Percentiles rank a stretch among this genome's conserved stretches.
Evolutionary conservation across 164 flowering plant genomes (phyloP).

Genomic region (Chloranthus sessilifolius): DNA sequence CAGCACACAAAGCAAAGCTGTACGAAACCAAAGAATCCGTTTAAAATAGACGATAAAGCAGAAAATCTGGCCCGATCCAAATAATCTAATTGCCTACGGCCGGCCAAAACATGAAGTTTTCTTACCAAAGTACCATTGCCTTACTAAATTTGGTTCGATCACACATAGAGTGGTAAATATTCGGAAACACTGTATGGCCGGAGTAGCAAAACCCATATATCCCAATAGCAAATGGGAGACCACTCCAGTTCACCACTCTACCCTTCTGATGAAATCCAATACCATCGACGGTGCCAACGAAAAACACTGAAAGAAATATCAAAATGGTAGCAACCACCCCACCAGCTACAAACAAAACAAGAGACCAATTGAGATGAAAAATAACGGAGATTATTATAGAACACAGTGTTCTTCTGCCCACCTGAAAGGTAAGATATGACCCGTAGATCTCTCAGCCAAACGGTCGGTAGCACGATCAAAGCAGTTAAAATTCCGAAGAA

Average conservation of each 20-base stretch:
- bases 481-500: constrained; percentile 64
- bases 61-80: not conserved
- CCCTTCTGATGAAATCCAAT: constrained; percentile 67
- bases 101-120: not conserved
- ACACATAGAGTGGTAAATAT: constrained; percentile 92
- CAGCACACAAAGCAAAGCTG: constrained; percentile 64
- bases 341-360: constrained; percentile 53
- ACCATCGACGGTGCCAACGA: constrained; percentile 50
- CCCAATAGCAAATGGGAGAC: constrained; percentile 80
- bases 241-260: constrained; percentile 53
- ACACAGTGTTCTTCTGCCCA: constrained; percentile 11
- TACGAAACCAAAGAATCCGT: constrained; percentile 5
- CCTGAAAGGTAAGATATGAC: constrained; percentile 87
- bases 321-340: constrained; percentile 77
- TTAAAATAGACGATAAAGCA: not conserved
- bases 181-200: constrained; percentile 87
- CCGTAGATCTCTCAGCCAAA: constrained; percentile 78
- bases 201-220: constrained; percentile 86
- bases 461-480: constrained; percentile 74
- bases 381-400: not conserved
- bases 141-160: constrained; percentile 57
- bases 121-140: constrained; percentile 63
- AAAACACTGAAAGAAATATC: constrained; percentile 45
- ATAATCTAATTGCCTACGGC: not conserved
- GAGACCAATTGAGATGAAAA: not conserved